A percentile compares a stretch with the other conserved stretches of the same genome.
These are phyloP conservation scores for Blastobotrys niveus DNA, from an alignment of 1,139 yeast genomes.

Conservation along the genomic window DNA sequence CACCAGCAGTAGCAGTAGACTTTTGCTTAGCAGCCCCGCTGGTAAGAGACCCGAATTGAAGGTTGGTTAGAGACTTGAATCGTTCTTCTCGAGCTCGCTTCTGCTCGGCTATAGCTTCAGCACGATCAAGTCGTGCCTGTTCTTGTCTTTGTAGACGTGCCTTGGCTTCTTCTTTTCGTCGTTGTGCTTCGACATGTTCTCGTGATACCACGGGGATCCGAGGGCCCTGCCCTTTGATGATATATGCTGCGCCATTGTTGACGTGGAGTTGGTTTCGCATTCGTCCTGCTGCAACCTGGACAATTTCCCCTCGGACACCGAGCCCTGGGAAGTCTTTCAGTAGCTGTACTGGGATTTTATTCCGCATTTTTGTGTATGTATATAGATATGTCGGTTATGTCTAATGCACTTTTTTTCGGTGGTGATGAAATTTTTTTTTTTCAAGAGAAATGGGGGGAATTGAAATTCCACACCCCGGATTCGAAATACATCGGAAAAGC, in stretches of 20 bases:
- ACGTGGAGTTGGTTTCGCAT: slow-evolving; percentile 78
- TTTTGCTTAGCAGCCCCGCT: not conserved
- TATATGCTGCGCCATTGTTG: slow-evolving; percentile 65
- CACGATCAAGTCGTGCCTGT: slow-evolving; percentile 14
- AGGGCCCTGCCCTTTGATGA: slow-evolving; percentile 50
- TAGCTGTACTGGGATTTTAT: slow-evolving; percentile 52
- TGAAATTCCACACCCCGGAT: not conserved
- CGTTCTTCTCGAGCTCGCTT: slow-evolving; percentile 12
- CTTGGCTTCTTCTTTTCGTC: slow-evolving; percentile 13
- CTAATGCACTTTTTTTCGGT: not conserved
- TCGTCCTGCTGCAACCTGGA: slow-evolving; percentile 69
- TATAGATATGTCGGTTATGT: not conserved
- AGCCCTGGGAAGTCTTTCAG: slow-evolving; percentile 55
- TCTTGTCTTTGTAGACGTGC: slow-evolving; percentile 11
- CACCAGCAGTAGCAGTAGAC: not conserved
- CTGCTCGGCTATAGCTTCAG: slow-evolving; percentile 12
- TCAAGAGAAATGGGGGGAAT: slow-evolving; percentile 1
- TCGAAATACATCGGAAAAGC: not conserved
- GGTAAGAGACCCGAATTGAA: slow-evolving; percentile 13
- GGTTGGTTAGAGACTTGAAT: slow-evolving; percentile 11
- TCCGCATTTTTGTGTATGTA: slow-evolving; percentile 22
- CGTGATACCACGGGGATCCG: slow-evolving; percentile 55
- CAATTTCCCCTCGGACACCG: slow-evolving; percentile 66
- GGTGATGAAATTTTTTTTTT: not conserved
- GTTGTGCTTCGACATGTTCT: slow-evolving; percentile 18